Base-by-base conservation (phyloP, 176 grass and related monocot species). In the Areca catechu region DNA sequence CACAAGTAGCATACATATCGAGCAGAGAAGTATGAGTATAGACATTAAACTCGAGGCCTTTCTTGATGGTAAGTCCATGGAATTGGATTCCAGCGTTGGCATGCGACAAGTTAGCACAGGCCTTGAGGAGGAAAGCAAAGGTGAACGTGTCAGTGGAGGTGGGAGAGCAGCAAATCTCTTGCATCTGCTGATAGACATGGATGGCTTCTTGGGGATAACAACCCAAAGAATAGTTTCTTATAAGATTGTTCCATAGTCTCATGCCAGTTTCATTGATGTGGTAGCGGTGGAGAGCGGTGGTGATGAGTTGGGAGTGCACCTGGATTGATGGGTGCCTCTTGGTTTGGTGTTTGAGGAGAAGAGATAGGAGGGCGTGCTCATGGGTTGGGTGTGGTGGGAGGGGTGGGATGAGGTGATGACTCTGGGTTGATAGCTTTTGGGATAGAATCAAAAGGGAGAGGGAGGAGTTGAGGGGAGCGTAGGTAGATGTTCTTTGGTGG, bases 171-270 rank as follows among this genome's bases (percentile, higher is more conserved):
- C 58, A 53, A 51, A 73, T 50, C 59, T 22, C 22, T 7, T 50
- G 51, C 7, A 73, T 58, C 20, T 79, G 23, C 63, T 47, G 53
- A 71, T 85, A 85, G 50, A 85, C 64, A 23, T 48, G 72, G 71
- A 90, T 37, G n/a, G 86, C 72, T 16, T 90, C 86, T 30, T 52
- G 54, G 0, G 71, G 86, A 52, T 63, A 67, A 15, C 71, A 76
- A 20, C 78, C 86, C 51, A 65, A 68, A 10, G 86, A 72, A 68
- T 85, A 90, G 71, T 73, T 67, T 48, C 83, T 81, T 54, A 85
- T 76, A 19, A 85, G 59, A 27, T 58, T 20, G 64, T 78, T 83
- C 86, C 78, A 85, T 3, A 77, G 58, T 27, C 60, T 57, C 54
- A 66, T 48, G 27, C 64, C 48, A n/a, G 24, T 61, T 52, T 79